Evolutionary conservation across 2,329 filamentous ascomycete species (phyloP).

Genomic region (Aspergillus fumigatiaffinis): DNA sequence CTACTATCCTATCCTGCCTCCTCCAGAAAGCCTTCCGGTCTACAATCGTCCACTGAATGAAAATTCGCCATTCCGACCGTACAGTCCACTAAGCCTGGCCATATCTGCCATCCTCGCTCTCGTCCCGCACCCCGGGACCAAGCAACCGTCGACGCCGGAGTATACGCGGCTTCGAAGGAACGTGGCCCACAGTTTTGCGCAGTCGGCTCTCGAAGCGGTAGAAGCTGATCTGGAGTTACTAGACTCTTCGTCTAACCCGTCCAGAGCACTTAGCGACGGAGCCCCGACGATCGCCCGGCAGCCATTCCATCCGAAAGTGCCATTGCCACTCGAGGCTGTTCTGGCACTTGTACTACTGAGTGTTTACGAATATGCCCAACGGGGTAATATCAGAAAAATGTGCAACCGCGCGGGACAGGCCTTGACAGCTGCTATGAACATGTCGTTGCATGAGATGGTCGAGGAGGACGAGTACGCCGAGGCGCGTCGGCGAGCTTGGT

Average conservation of each 20-base stretch:
- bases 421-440: conserved; percentile 21
- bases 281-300: background rate
- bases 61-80: conserved; percentile 13
- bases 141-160: conserved; percentile 13
- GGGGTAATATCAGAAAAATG: conserved; percentile 28
- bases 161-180: conserved; percentile 20
- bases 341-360: conserved; percentile 24
- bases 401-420: conserved; percentile 26
- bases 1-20: conserved; percentile 27
- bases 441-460: conserved; percentile 21
- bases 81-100: conserved; percentile 24
- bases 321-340: conserved; percentile 23
- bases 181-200: conserved; percentile 20
- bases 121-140: conserved; percentile 22
- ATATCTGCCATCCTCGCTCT: conserved; percentile 25
- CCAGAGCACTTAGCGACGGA: background rate
- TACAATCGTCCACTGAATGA: conserved; percentile 11
- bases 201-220: conserved; percentile 21
- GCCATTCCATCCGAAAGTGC: conserved; percentile 16
- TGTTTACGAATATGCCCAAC: conserved; percentile 29
- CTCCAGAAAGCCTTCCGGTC: conserved; percentile 12
- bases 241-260: conserved; percentile 2
- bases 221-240: conserved; percentile 25
- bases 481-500: conserved; percentile 25
- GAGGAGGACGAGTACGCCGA: conserved; percentile 20